A percentile compares a stretch with the other conserved stretches of the same genome.
Evolutionary conservation across 495 filamentous ascomycete species (phyloP).

Genomic region (Penicillium lagena): DNA sequence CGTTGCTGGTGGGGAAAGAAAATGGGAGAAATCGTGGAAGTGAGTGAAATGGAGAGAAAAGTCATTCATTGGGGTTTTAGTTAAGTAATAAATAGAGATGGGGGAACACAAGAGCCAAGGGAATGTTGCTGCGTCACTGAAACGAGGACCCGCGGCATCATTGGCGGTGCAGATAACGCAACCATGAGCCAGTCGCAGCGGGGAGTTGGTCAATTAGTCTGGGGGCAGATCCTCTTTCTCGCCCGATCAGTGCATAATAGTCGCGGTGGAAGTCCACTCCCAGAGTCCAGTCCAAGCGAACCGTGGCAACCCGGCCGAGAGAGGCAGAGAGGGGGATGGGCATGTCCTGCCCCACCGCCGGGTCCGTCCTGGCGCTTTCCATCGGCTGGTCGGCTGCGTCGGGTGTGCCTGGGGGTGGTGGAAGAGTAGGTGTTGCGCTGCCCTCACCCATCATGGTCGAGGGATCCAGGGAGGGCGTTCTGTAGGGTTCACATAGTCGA

Average conservation of each 20-base stretch:
- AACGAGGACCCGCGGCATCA: conserved; percentile 2
- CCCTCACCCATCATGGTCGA: background rate
- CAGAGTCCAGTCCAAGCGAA: background rate
- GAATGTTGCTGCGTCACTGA: conserved; percentile 5
- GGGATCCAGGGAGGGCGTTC: background rate
- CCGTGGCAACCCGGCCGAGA: conserved; percentile 6
- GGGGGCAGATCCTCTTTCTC: too few relatives aligned
- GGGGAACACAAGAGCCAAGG: background rate
- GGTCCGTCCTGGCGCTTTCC: conserved; percentile 14
- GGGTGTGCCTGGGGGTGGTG: conserved; percentile 2
- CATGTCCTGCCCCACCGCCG: conserved; percentile 1
- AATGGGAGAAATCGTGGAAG: conserved; percentile 1
- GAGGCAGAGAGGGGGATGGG: background rate
- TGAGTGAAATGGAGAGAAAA: too few relatives aligned
- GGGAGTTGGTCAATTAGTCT: too few relatives aligned
- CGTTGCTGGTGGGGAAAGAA: background rate
- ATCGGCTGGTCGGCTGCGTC: conserved; percentile 20
- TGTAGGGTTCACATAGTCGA: background rate
- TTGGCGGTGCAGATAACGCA: conserved; percentile 21
- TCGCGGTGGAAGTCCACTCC: background rate
- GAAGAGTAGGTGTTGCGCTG: background rate
- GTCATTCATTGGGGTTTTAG: too few relatives aligned
- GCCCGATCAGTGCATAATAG: too few relatives aligned
- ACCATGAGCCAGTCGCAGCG: conserved; percentile 16
- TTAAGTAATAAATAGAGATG: background rate